A percentile compares a stretch with the other conserved stretches of the same genome.
These are phyloP conservation scores for Colletotrichum chlorophyti DNA, from an alignment of 2,329 filamentous ascomycete species.

Conservation along the genomic window DNA sequence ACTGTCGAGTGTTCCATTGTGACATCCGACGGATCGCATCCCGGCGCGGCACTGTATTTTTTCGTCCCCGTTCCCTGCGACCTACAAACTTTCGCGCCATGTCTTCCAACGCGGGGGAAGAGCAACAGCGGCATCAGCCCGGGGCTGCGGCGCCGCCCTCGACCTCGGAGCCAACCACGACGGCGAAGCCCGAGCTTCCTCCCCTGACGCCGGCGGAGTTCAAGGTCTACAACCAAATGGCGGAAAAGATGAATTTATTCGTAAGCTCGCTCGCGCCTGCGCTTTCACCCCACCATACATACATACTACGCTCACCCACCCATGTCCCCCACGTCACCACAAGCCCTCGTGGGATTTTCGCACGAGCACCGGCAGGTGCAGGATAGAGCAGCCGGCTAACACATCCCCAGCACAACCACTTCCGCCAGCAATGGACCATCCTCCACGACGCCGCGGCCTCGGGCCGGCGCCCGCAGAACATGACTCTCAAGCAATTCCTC, in stretches of 20 bases:
- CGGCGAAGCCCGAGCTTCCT: conserved; percentile 48
- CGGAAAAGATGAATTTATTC: conserved; percentile 78
- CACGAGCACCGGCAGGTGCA: background rate
- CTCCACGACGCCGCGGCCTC: conserved; percentile 71
- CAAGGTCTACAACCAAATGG: conserved; percentile 72
- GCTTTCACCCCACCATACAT: background rate
- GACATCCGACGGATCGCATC: background rate
- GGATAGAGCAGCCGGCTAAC: conserved; percentile 20
- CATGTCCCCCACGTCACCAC: background rate
- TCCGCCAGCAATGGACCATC: conserved; percentile 75
- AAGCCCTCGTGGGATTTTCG: background rate
- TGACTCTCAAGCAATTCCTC: conserved; percentile 75
- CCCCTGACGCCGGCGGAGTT: conserved; percentile 73
- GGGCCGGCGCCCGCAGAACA: conserved; percentile 63
- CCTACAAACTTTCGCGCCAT: background rate
- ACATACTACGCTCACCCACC: background rate
- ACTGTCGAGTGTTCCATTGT: background rate
- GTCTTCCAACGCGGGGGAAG: conserved; percentile 12
- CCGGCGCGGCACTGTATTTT: background rate
- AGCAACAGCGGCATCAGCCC: background rate
- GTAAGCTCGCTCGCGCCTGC: conserved; percentile 47
- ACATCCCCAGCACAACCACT: conserved; percentile 72
- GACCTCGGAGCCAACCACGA: background rate
- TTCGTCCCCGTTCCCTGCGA: background rate
- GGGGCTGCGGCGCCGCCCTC: background rate